Evolutionary conservation across 371 early-diverging fungal species (phyloP), one percentile per base, ranked within the genome.

Genomic region (Rhizopus microsporus): DNA sequence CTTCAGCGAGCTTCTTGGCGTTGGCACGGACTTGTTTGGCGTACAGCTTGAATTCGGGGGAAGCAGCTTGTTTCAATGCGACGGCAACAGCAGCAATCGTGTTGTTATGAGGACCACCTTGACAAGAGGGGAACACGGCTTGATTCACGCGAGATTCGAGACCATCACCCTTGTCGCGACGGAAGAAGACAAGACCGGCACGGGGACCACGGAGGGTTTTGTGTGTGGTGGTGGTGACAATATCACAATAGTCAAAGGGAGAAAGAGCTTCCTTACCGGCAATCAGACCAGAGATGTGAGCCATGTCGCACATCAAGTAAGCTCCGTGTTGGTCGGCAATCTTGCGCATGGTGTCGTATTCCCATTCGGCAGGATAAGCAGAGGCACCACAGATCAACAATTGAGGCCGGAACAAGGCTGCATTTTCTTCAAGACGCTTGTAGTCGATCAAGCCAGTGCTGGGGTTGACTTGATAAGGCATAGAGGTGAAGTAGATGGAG

Each of bases 21-120:
- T 99, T 99, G 48, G 70, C 67, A 56, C 96, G 69, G 1, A 98
- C 97, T 74, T 96, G 94, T 48, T 78, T 64, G 71, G 92, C 92
- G 75, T 98, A 99, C 63, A 85, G 86, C 72, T 88, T 90, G 85
- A 93, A 99, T 60, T 91, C 88, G 44, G 92, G 86, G 5, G 86
- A 66, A 69, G 81, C 68, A 47, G 84, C 87, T 81, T 98, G 96
- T 75, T 97, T 93, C 56, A 99, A 80, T 0, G 99, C 98, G 35
- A 98, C 98, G 23, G 99, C 92, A 57, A 99, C 78, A 12, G 99
- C 99, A 33, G 95, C 85, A 60, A 99, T 99, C 47, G 99, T 98
- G 82, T 99, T 96, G 87, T 99, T 99, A 82, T 99, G 99, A 34
- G 99, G 99, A 6, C 99, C 99, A 60, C 99, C 99, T 78, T 99